Evolutionary conservation across 768 basidiomycete species (phyloP).

Genomic region (Polyporus arcularius): DNA sequence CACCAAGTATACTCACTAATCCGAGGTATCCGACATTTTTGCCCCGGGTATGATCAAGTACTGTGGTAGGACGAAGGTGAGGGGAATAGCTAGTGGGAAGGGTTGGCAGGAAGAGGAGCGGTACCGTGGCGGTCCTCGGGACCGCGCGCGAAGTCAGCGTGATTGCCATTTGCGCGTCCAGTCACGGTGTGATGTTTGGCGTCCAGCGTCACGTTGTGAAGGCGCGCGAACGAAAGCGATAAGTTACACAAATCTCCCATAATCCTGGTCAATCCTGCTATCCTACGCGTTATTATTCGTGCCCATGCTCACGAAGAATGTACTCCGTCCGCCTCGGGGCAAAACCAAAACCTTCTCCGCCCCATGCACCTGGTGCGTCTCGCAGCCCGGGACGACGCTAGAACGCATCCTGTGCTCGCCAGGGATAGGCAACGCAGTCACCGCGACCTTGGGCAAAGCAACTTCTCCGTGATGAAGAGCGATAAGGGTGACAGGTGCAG

Average conservation of each 20-base stretch:
- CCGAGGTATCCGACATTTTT: conserved; percentile 19
- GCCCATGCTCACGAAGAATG: conserved; percentile 80
- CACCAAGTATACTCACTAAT: conserved; percentile 17
- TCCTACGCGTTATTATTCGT: conserved; percentile 12
- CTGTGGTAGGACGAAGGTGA: not conserved
- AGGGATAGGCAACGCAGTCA: conserved; percentile 58
- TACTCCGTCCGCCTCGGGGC: conserved; percentile 80
- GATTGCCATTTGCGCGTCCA: conserved; percentile 6
- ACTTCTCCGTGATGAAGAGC: conserved; percentile 85
- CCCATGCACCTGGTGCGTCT: conserved; percentile 84
- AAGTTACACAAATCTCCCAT: too few relatives aligned
- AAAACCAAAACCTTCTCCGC: conserved; percentile 81
- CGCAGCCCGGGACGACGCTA: conserved; percentile 60
- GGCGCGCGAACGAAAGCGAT: too few relatives aligned
- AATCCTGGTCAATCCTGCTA: too few relatives aligned
- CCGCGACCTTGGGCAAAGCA: conserved; percentile 68
- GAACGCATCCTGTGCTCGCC: conserved; percentile 60
- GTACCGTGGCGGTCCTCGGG: not conserved
- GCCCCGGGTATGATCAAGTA: not conserved
- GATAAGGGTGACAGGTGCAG: conserved; percentile 74
- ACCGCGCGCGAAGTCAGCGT: conserved; percentile 6
- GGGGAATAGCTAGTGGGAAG: not conserved
- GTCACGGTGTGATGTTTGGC: conserved; percentile 18
- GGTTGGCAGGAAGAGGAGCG: not conserved
- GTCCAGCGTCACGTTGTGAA: not conserved